These are phyloP conservation scores for Isabelozyma gotoi DNA, from an alignment of 805 yeast genomes.

Conservation along the genomic window DNA sequence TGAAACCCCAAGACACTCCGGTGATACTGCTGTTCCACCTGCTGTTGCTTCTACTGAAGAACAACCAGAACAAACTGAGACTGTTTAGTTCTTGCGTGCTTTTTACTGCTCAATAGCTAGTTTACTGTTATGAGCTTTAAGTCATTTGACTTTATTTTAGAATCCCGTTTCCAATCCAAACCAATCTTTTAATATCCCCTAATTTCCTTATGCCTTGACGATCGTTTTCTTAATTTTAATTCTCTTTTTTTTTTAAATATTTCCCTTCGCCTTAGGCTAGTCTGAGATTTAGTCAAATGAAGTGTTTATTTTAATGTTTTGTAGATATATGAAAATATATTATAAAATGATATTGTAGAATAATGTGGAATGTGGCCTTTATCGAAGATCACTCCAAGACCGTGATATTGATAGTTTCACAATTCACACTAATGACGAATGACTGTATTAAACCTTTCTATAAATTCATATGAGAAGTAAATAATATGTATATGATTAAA, in stretches of 20 bases:
- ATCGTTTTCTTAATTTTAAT: neutral
- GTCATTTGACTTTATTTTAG: too few species aligned
- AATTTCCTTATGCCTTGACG: neutral
- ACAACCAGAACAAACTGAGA: neutral
- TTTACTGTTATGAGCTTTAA: neutral
- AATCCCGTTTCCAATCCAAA: too few species aligned
- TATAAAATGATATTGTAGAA: too few species aligned
- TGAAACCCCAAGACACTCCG: conserved; percentile 41
- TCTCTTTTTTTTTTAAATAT: neutral
- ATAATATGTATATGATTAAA: conserved; percentile 9
- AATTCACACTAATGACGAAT: too few species aligned
- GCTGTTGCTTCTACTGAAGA: conserved; percentile 5
- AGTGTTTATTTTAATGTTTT: neutral
- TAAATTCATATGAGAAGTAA: neutral
- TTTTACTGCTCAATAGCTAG: neutral
- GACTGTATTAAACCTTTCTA: neutral
- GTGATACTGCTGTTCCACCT: conserved; percentile 41
- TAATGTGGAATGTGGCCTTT: too few species aligned
- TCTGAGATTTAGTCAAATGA: neutral
- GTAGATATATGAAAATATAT: too few species aligned
- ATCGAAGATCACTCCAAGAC: too few species aligned
- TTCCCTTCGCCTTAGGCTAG: neutral
- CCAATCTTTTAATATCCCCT: too few species aligned
- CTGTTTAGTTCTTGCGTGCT: conserved; percentile 1
- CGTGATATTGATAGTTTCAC: too few species aligned